These are phyloP conservation scores for Pythium dissimile DNA, from an alignment of 352 stramenopile genomes.

Conservation along the genomic window DNA sequence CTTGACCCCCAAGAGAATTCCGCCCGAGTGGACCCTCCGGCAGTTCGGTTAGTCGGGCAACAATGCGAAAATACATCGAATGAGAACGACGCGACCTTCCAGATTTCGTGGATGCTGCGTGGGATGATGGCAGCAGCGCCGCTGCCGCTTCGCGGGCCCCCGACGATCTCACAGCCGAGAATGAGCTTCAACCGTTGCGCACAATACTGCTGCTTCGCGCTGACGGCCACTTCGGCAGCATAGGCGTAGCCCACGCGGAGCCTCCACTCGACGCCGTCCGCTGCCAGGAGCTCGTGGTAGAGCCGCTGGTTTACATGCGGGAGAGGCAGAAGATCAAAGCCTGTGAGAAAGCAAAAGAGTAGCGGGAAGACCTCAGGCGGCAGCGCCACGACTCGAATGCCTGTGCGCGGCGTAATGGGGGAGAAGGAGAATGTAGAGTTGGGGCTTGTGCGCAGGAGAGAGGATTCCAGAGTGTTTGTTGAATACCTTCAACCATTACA, in stretches of 20 bases:
- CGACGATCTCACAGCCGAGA: not conserved
- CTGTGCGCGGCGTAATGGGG: too few relatives aligned
- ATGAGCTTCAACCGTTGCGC: not conserved
- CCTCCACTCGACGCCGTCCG: not conserved
- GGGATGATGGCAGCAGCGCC: too few relatives aligned
- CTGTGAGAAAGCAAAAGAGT: not conserved
- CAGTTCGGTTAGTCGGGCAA: not conserved
- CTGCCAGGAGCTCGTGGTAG: not conserved
- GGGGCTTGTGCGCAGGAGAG: too few relatives aligned
- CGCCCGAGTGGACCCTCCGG: not conserved
- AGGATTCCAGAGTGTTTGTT: too few relatives aligned
- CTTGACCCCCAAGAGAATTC: not conserved
- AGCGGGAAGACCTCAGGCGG: not conserved
- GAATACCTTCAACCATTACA: too few relatives aligned
- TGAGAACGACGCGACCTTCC: not conserved
- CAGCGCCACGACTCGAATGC: too few relatives aligned
- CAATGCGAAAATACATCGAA: slow-evolving; percentile 12
- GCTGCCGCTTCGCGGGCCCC: too few relatives aligned
- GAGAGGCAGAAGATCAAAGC: slow-evolving; percentile 7
- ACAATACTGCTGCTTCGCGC: not conserved
- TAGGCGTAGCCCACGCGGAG: not conserved
- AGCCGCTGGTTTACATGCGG: slow-evolving; percentile 1
- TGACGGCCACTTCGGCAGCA: too few relatives aligned
- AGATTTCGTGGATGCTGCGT: too few relatives aligned
- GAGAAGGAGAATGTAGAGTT: too few relatives aligned